A percentile compares a stretch with the other conserved stretches of the same genome.
Evolutionary conservation across 352 stramenopile genomes (phyloP).

Genomic region (Phytophthora agathidicida): DNA sequence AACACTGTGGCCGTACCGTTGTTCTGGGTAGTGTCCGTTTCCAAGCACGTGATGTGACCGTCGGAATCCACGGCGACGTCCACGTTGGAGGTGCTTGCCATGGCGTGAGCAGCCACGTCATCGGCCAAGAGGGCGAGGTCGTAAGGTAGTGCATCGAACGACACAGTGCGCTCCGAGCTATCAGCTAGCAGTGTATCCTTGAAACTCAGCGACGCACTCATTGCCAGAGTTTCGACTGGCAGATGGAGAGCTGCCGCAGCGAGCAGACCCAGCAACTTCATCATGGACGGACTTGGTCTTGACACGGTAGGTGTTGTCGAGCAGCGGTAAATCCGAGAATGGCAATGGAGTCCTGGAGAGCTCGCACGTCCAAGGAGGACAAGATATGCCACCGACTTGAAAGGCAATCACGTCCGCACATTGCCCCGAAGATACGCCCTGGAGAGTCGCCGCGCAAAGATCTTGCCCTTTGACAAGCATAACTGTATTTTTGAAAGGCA

Average conservation of each 20-base stretch:
- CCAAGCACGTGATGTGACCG: slow-evolving; percentile 24
- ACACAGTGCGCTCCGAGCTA: slow-evolving; percentile 19
- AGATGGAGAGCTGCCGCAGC: slow-evolving; percentile 7
- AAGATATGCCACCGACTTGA: background rate
- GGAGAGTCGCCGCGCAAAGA: slow-evolving; percentile 17
- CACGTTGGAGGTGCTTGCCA: no score
- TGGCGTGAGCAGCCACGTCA: slow-evolving; percentile 3
- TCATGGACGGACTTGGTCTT: slow-evolving; percentile 8
- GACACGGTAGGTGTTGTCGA: slow-evolving; percentile 6
- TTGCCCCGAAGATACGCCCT: slow-evolving; percentile 16
- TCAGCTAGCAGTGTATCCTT: slow-evolving; percentile 28
- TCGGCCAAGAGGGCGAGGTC: slow-evolving; percentile 30
- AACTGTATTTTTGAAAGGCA: slow-evolving; percentile 18
- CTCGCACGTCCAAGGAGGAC: background rate
- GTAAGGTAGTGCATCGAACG: slow-evolving; percentile 20
- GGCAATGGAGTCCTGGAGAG: background rate
- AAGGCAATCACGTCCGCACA: background rate
- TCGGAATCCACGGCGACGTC: no score
- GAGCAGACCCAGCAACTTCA: slow-evolving; percentile 33
- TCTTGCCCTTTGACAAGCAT: slow-evolving; percentile 29
- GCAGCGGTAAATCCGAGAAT: slow-evolving; percentile 32
- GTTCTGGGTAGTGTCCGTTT: slow-evolving; percentile 8
- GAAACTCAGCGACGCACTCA: slow-evolving; percentile 18
- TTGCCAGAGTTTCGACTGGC: slow-evolving; percentile 9
- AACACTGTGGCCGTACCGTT: slow-evolving; percentile 40